Evolutionary conservation across 768 basidiomycete species (phyloP).

Genomic region (Lyophyllum decastes): DNA sequence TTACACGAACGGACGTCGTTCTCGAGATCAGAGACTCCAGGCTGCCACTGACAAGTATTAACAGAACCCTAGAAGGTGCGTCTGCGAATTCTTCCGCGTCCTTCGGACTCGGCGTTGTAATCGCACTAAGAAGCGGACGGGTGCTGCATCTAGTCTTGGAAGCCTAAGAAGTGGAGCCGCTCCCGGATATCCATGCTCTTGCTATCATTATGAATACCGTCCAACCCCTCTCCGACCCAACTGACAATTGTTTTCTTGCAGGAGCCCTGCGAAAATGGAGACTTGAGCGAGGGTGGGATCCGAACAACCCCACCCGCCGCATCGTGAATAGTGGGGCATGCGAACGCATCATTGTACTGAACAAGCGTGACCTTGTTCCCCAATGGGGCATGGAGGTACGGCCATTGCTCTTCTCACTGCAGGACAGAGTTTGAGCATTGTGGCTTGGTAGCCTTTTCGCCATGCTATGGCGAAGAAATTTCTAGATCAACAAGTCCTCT

Average conservation of each 20-base stretch:
- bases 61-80: slow-evolving; percentile 84
- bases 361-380: slow-evolving; percentile 91
- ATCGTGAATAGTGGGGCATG: slow-evolving; percentile 50
- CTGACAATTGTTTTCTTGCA: slow-evolving; percentile 24
- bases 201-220: not conserved
- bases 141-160: not conserved
- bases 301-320: slow-evolving; percentile 39
- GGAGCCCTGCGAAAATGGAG: slow-evolving; percentile 71
- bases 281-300: slow-evolving; percentile 62
- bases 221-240: not conserved
- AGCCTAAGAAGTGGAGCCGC: not conserved
- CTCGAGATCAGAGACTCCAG: slow-evolving; percentile 94
- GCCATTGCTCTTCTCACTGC: slow-evolving; percentile 10
- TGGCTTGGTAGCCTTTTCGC: slow-evolving; percentile 61
- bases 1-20: slow-evolving; percentile 85
- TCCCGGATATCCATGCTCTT: not conserved
- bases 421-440: slow-evolving; percentile 13
- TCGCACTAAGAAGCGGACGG: slow-evolving; percentile 1
- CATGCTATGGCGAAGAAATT: slow-evolving; percentile 70
- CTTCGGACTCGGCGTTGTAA: slow-evolving; percentile 20
- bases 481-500: slow-evolving; percentile 67
- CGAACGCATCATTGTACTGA: slow-evolving; percentile 88
- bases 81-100: slow-evolving; percentile 26
- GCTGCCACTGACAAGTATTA: slow-evolving; percentile 92
- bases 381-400: slow-evolving; percentile 85